Conservation (phyloP, 2,329 filamentous ascomycete genomes). For the Clathrospora elynae region DNA sequence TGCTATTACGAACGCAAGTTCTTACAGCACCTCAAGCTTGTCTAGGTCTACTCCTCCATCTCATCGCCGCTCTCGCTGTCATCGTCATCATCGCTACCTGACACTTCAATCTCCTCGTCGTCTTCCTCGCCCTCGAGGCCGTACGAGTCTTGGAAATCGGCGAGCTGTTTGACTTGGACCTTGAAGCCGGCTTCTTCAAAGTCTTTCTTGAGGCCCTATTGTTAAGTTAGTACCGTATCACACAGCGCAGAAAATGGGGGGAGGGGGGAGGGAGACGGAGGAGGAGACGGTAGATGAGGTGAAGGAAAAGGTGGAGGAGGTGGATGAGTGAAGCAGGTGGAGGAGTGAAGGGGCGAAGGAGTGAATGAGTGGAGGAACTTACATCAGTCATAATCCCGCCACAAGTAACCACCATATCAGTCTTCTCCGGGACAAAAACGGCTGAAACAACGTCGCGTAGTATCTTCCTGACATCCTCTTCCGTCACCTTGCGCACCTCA, state of each 20-base stretch:
- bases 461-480: conserved; percentile 75
- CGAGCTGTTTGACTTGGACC: conserved; percentile 72
- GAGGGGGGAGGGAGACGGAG: no score
- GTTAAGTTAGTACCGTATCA: background rate
- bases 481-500: conserved; percentile 74
- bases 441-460: conserved; percentile 77
- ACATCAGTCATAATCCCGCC: conserved; percentile 85
- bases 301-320: no score
- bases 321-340: no score
- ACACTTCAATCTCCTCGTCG: conserved; percentile 63
- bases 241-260: conserved; percentile 1
- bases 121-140: conserved; percentile 70
- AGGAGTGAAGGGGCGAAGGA: background rate
- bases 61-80: conserved; percentile 34
- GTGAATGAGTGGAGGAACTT: conserved; percentile 52
- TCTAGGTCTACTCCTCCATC: conserved; percentile 29
- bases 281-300: no score
- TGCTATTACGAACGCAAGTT: no score
- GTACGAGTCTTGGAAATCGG: conserved; percentile 87
- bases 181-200: conserved; percentile 79
- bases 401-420: conserved; percentile 88
- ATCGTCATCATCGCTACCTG: conserved; percentile 50
- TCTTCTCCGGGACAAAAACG: conserved; percentile 77
- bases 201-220: conserved; percentile 73
- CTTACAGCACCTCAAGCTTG: no score